A percentile compares a stretch with the other conserved stretches of the same genome.
These are phyloP conservation scores for Sporothrix luriei DNA, from an alignment of 2,329 filamentous ascomycete genomes.

Conservation along the genomic window DNA sequence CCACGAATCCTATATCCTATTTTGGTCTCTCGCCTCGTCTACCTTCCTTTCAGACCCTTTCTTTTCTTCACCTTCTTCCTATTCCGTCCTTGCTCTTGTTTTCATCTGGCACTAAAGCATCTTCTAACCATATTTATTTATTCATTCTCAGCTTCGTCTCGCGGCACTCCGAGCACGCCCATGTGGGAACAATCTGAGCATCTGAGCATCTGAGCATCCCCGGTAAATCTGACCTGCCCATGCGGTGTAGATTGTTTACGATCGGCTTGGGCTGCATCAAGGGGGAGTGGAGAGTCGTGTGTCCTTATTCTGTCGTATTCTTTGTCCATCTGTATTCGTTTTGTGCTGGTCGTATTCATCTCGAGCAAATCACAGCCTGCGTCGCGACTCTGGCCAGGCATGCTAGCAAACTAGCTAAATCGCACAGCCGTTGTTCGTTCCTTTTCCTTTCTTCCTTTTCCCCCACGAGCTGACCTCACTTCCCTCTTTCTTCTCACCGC, in stretches of 20 bases:
- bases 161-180: background rate
- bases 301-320: background rate
- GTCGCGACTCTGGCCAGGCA: conserved; percentile 10
- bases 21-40: background rate
- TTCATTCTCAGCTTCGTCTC: conserved; percentile 25
- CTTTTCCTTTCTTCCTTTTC: background rate
- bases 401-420: background rate
- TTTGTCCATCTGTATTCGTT: background rate
- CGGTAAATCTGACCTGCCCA: background rate
- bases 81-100: conserved; percentile 6
- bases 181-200: background rate
- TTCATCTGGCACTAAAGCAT: conserved; percentile 27
- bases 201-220: no score
- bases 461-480: background rate
- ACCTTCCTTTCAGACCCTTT: background rate
- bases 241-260: background rate
- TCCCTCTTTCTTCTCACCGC: background rate
- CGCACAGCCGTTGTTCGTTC: background rate
- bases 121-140: conserved; percentile 22
- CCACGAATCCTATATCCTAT: background rate
- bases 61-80: background rate
- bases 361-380: conserved; percentile 18
- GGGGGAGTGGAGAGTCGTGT: background rate
- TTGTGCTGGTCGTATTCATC: conserved; percentile 8
- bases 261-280: background rate